Evolutionary conservation across 352 stramenopile genomes (phyloP), one percentile per base, ranked within the genome.

Genomic region (Detonula confervacea): DNA sequence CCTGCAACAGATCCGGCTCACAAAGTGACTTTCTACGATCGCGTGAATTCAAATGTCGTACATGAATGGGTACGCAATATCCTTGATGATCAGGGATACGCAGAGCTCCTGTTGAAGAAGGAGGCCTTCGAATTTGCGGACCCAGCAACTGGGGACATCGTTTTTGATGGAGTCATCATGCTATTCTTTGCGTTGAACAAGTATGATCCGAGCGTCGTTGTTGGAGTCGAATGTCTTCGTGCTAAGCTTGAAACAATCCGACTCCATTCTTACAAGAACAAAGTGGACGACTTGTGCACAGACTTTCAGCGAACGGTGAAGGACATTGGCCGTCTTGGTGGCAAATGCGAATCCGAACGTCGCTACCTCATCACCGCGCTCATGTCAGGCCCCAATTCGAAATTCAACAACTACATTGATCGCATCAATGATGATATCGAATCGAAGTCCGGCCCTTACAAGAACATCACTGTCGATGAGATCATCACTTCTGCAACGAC

Each of bases 191-290:
- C 20, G 2, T 61, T 35, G 4, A 16, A 39, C n/a, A 61, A 61
- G 52, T n/a, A 35, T 9, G 52, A 61, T 16, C 52, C 52, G 4
- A 39, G 8, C 35, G 52, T 61, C 5, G 35, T 61, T 35, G 52
- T 61, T 16, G 24, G 52, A 3, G 52, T 61, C n/a, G 52, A 33
- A n/a, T 8, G 42, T 3, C 52, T 61, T 2, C n/a, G 24, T 33
- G 5, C n/a, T 2, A 61, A 61, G 52, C 4, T 61, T 61, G 52
- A 61, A 18, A 3, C 4, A 16, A 61, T 16, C 2, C 4, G n/a
- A 8, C 29, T 61, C 8, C 52, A 61, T 24, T 8, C 42, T 7
- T 61, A 18, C 52, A 61, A 61, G 16, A 61, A 61, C n/a, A 39
- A 61, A 7, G 52, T 61, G 42, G 52, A 39, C 29, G 52, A 30